Evolutionary conservation across 805 yeast species (phyloP), one percentile per base, ranked within the genome.

Genomic region (Candida xyloterini): DNA sequence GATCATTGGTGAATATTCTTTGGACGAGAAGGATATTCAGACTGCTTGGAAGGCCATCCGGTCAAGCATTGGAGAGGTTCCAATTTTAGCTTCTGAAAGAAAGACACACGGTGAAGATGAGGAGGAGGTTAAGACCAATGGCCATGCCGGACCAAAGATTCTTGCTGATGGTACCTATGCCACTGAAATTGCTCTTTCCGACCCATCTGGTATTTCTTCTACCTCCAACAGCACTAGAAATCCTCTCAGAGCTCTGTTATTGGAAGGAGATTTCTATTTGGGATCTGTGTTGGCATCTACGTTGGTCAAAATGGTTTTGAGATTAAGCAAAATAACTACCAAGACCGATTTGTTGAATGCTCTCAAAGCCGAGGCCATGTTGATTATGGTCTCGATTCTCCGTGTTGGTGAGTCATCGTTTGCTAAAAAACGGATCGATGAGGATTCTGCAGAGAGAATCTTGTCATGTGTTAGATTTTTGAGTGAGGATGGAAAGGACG

Each of bases 121-220:
- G 1, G 62, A 60, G 11, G 55, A 44, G 22, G 22, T 34, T 16
- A 40, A 38, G 42, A 39, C 62, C 24, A 60, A 57, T 15, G 71
- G 68, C 27, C 59, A 65, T 5, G 35, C 52, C 2, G 86, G 86
- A 31, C 97, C 97, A 15, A 81, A 84, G 44, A 82, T 93, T 43
- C 73, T 93, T 50, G 96, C 99, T n/a, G 99, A 93, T 67, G 99
- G 99, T 53, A 93, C 99, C 0, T 93, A 93, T 65, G 99, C 99
- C 21, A 86, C 96, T 29, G 99, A 93, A 65, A 78, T 79, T 47
- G 93, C 95, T 0, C 66, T 82, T 42, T 84, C 84, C 11, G 66
- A 68, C 15, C 60, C 60, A n/a, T 44, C 45, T 15, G 48, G 48
- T 11, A 62, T 60, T 5, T 67, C 72, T n/a, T 60, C 63, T 11